Evolutionary conservation across 305 asterid species (phyloP), one percentile per base, ranked within the genome.

Genomic region (Ruellia speciosa): DNA sequence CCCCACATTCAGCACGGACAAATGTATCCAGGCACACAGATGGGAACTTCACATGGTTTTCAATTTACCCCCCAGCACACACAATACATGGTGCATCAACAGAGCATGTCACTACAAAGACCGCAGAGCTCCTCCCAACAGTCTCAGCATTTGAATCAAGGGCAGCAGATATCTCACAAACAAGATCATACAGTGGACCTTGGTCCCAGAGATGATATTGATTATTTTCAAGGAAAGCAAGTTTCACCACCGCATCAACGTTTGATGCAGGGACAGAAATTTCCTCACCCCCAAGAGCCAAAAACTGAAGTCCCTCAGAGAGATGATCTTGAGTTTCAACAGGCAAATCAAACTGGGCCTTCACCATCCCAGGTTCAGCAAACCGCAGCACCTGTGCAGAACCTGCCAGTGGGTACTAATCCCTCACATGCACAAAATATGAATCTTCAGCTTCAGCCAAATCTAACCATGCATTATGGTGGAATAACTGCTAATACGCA

Each of bases 281-380:
- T 77, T 71, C 70, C 81, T 49, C 85, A 69, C 71, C 74, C 67
- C 57, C 87, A 69, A 59, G 97, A 87, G 65, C 83, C 74, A 52
- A 84, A 77, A 52, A 20, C 67, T 52, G 94, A 84, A 61, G 71
- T 78, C 66, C 55, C 75, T 34, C 81, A 65, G 0, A 73, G 78
- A 64, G 89, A 81, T 18, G 87, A 81, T 47, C 63, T 67, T 71
- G 94, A 77, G 59, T 61, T 75, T 63, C 77, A 73, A 56, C 87
- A 74, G 56, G 90, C 74, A 46, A 84, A 85, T 57, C 88, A 74
- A 73, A 54, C 74, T 72, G 87, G 78, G 54, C 66, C 77, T 69
- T 73, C 88, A n/a, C 84, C 95, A 14, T 72, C 73, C 31, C 90
- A 75, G 51, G 41, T 59, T 65, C 94, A 83, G 74, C 82, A 73